Evolutionary conservation across 352 stramenopile species (phyloP), one percentile per base, ranked within the genome.

Genomic region (Thalassiosira ordinaria): DNA sequence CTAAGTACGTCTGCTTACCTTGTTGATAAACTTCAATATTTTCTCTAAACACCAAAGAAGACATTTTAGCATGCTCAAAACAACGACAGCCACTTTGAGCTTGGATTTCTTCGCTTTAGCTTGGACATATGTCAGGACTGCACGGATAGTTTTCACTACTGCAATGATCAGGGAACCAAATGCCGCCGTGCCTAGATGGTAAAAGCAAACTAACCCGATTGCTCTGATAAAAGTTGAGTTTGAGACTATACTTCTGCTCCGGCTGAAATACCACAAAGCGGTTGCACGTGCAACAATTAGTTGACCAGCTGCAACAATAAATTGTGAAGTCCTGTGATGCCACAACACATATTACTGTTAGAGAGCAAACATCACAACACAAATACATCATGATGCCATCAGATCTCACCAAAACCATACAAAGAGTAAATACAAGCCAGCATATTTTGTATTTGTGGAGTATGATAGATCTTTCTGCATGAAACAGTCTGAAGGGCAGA

Each of bases 111-210:
- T 91, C 9, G 95, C 95, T 74, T 98, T 96, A 39, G 97, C 95
- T 71, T 98, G 93, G 16, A 98, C 74, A 80, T 98, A 98, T 49
- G 96, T 80, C 46, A 98, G 68, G n/a, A 97, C 83, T n/a, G 96
- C 90, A 14, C 97, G 95, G n/a, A 98, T 91, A 55, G 97, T 96
- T 82, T 98, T 95, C 33, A 99, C 94, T 61, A 98, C 92, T 8
- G 97, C 96, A 77, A 99, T 98, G 52, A 99, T 91, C 41, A 98
- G 89, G 18, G 95, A 95, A 14, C 97, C 97, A 85, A 97, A 98
- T 0, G 96, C 96, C 13, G 97, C 91, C 0, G 96, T 98, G 4
- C 97, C 97, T 66, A 97, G 89, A 82, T 99, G 97, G 84, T 98
- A 98, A 0, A 31, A 75, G 68, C 72, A 86, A 11, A 59, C 96